Percentiles rank a stretch among this genome's conserved stretches.
Evolutionary conservation across 208 protist species (phyloP).

Genomic region (Trypanosomatidae sp.): DNA sequence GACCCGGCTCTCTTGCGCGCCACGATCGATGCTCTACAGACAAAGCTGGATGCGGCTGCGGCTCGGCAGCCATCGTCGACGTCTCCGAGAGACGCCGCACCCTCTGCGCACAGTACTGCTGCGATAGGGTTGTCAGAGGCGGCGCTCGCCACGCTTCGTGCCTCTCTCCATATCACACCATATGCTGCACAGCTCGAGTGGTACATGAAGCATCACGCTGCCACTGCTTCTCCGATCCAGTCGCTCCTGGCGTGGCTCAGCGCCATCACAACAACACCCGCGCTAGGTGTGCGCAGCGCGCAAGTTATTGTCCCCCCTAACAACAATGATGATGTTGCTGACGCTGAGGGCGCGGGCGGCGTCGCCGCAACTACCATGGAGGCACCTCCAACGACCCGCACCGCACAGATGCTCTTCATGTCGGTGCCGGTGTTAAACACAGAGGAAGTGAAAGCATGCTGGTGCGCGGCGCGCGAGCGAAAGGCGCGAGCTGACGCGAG

Average conservation of each 20-base stretch:
- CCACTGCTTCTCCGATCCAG: slow-evolving; percentile 9
- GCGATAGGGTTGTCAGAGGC: background rate
- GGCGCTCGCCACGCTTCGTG: slow-evolving; percentile 7
- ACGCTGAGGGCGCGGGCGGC: background rate
- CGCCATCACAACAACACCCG: slow-evolving; percentile 49
- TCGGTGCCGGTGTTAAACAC: slow-evolving; percentile 28
- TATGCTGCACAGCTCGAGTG: slow-evolving; percentile 25
- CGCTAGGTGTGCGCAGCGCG: slow-evolving; percentile 35
- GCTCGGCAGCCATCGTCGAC: background rate
- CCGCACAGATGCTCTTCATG: slow-evolving; percentile 38
- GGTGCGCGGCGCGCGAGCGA: slow-evolving; percentile 8
- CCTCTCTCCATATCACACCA: slow-evolving; percentile 1
- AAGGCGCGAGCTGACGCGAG: background rate
- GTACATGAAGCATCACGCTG: slow-evolving; percentile 25
- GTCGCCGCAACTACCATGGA: slow-evolving; percentile 15
- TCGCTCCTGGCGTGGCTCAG: slow-evolving; percentile 70
- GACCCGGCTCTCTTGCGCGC: slow-evolving; percentile 39
- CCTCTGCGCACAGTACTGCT: background rate
- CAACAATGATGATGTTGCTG: background rate
- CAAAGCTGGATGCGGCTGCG: slow-evolving; percentile 6
- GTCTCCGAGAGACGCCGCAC: background rate
- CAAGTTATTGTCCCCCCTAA: slow-evolving; percentile 19
- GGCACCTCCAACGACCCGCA: slow-evolving; percentile 35
- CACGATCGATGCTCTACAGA: slow-evolving; percentile 29
- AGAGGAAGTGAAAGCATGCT: slow-evolving; percentile 13